Percentiles rank a stretch among this genome's conserved stretches.
Conservation (phyloP, 164 flowering plant genomes). For the Paratinospora sagittata region DNA sequence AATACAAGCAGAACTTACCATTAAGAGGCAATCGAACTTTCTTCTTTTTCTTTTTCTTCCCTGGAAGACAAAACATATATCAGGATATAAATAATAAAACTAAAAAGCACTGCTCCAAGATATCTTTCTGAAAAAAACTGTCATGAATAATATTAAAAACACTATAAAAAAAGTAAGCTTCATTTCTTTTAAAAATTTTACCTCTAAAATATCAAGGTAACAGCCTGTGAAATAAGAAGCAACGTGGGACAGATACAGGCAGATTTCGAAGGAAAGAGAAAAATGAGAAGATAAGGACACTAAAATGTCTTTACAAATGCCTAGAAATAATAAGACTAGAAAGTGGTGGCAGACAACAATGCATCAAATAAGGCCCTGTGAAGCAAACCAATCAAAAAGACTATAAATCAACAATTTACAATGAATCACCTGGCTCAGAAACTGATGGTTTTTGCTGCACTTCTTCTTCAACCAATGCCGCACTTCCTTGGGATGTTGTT, state of each 20-base stretch:
- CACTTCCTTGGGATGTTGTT: constrained; percentile 71
- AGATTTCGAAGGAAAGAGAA: not conserved
- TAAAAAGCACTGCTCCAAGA: not conserved
- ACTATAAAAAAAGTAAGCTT: not conserved
- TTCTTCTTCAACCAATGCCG: constrained; percentile 70
- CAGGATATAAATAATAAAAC: not conserved
- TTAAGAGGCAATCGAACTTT: constrained; percentile 51
- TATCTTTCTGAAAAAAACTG: too few species aligned
- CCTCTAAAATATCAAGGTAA: not conserved
- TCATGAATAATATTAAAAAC: too few species aligned
- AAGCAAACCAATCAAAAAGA: not conserved
- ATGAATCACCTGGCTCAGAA: constrained; percentile 62
- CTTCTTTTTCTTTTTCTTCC: constrained; percentile 90
- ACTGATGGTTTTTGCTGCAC: constrained; percentile 73
- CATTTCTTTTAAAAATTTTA: not conserved
- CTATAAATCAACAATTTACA: not conserved
- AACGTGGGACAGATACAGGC: not conserved
- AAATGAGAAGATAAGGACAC: not conserved
- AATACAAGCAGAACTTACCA: constrained; percentile 36
- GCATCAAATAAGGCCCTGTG: not conserved
- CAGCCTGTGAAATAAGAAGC: not conserved
- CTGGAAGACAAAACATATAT: constrained; percentile 31
- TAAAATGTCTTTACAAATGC: not conserved
- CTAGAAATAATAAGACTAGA: not conserved
- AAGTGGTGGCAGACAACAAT: not conserved